These are phyloP conservation scores for Penicillium paneum DNA, from an alignment of 2,329 filamentous ascomycete species.

Conservation along the genomic window DNA sequence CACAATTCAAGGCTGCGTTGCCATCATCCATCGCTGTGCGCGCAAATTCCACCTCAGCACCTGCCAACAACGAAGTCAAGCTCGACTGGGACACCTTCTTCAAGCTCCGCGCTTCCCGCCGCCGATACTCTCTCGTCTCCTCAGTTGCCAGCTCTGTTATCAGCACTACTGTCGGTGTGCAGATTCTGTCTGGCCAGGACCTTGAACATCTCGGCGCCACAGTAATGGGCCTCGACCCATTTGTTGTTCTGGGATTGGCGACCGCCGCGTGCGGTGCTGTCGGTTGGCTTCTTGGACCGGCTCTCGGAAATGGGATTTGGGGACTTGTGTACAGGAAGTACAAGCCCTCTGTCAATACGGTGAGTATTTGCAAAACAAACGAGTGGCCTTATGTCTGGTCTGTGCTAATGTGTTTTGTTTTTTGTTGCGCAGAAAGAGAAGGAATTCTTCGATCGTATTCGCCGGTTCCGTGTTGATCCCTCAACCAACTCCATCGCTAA, in stretches of 20 bases:
- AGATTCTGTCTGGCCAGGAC: conserved; percentile 64
- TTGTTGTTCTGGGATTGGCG: conserved; percentile 78
- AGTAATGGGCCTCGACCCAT: conserved; percentile 80
- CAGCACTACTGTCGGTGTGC: conserved; percentile 53
- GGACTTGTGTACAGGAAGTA: conserved; percentile 69
- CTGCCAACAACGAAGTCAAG: conserved; percentile 34
- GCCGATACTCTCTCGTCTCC: conserved; percentile 76
- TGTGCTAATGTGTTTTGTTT: not conserved
- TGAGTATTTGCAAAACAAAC: conserved; percentile 39
- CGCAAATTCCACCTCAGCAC: conserved; percentile 30
- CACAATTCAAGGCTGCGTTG: conserved; percentile 8
- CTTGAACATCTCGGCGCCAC: conserved; percentile 63
- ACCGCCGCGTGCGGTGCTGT: conserved; percentile 72
- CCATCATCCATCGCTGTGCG: conserved; percentile 18
- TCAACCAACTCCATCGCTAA: conserved; percentile 84
- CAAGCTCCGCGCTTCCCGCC: conserved; percentile 77
- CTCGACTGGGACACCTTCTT: conserved; percentile 93
- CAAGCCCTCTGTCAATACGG: conserved; percentile 67
- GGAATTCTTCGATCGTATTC: conserved; percentile 88
- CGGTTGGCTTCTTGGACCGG: conserved; percentile 85
- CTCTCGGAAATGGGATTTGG: conserved; percentile 76
- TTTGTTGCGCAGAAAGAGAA: conserved; percentile 69
- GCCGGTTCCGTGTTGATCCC: conserved; percentile 88
- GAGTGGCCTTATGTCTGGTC: not conserved
- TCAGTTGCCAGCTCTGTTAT: conserved; percentile 64